phyloP scores from a whole-genome alignment of 257 asterid species.

The Mitragyna speciosa region DNA sequence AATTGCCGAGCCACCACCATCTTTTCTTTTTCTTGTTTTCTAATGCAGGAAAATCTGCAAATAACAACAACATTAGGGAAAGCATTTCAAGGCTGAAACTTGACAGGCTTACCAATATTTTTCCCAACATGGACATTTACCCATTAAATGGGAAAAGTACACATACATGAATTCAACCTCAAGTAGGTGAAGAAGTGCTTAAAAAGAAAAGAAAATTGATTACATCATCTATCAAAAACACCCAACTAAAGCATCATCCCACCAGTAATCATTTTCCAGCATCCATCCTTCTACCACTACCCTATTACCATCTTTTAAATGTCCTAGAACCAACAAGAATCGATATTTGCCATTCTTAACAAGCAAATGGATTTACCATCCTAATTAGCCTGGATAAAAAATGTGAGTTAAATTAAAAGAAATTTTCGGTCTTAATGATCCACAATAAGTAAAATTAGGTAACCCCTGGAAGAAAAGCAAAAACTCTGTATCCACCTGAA shows the following conservation, averaged over 20 bases:
- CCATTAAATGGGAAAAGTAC: not conserved
- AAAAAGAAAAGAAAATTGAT: no score
- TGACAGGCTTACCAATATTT: not conserved
- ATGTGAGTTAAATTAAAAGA: not conserved
- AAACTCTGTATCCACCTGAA: not conserved
- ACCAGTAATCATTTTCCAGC: not conserved
- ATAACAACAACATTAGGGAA: not conserved
- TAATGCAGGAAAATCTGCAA: conserved; percentile 50
- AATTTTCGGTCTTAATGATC: not conserved
- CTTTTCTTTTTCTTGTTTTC: conserved; percentile 56
- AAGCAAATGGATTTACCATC: not conserved
- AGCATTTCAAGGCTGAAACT: not conserved
- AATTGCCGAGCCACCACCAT: conserved; percentile 51
- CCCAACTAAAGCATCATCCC: not conserved
- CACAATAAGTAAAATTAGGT: not conserved
- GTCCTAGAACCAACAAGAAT: not conserved
- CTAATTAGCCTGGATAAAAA: not conserved
- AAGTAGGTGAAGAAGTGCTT: not conserved
- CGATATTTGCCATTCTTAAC: not conserved
- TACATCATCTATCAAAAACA: not conserved
- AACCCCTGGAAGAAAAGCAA: not conserved
- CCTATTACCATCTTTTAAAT: not conserved
- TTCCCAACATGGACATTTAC: not conserved
- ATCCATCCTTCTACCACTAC: not conserved
- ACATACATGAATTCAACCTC: not conserved